Evolutionary conservation across 2,329 filamentous ascomycete species (phyloP).

Genomic region (Blastomyces percursus): DNA sequence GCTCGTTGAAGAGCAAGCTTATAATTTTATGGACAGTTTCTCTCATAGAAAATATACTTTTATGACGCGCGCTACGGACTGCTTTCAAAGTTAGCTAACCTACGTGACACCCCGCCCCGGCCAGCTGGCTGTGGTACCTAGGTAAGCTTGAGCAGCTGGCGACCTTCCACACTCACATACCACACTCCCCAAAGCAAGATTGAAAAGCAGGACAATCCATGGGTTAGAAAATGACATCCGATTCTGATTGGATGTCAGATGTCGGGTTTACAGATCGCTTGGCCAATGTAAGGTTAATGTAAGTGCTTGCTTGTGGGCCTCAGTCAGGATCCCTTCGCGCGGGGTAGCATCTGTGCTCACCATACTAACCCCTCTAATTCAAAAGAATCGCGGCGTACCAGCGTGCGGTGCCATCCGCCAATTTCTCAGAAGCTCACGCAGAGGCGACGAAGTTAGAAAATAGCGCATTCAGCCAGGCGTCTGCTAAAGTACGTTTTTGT

Average conservation of each 20-base stretch:
- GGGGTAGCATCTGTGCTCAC: neutral
- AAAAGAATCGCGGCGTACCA: constrained; percentile 35
- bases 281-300: constrained; percentile 53
- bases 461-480: constrained; percentile 29
- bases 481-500: constrained; percentile 25
- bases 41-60: neutral
- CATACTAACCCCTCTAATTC: neutral
- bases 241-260: constrained; percentile 25
- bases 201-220: neutral
- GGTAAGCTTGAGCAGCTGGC: neutral
- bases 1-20: neutral
- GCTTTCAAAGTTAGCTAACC: neutral
- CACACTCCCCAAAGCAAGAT: neutral
- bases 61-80: neutral
- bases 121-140: too few relatives aligned
- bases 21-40: neutral
- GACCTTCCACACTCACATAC: neutral
- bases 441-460: constrained; percentile 56
- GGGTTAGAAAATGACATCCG: constrained; percentile 15
- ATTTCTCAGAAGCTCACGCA: constrained; percentile 39
- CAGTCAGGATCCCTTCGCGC: neutral
- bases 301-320: constrained; percentile 25
- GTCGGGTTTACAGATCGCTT: constrained; percentile 52
- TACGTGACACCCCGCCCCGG: neutral
- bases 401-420: constrained; percentile 34